These are phyloP conservation scores for Ulota crispa DNA, from an alignment of 225 moss, liverwort and hornwort species.

Conservation along the genomic window DNA sequence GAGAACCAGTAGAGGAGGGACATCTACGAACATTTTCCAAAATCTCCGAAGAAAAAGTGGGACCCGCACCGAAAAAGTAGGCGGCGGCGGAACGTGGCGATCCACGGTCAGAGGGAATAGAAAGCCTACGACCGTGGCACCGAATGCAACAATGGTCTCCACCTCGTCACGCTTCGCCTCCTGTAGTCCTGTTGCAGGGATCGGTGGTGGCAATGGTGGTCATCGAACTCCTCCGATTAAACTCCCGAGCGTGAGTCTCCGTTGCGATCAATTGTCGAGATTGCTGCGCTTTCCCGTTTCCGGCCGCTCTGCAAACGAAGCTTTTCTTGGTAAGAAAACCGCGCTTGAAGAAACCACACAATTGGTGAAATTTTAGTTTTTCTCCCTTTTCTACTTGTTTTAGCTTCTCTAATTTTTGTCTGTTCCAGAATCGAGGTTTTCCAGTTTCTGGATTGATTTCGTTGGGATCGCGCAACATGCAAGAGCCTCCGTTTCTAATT, in stretches of 20 bases:
- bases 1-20: accelerated
- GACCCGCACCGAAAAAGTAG: too few species aligned
- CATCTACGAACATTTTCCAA: too few species aligned
- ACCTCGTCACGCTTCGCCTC: slow-evolving; percentile 11
- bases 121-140: slow-evolving; percentile 4
- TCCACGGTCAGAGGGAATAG: neutral
- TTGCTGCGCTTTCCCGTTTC: neutral
- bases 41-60: too few species aligned
- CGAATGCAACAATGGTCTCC: neutral
- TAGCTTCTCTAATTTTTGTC: neutral
- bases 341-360: neutral
- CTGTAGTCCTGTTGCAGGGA: neutral
- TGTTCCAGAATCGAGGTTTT: neutral
- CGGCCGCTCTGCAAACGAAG: neutral
- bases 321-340: neutral
- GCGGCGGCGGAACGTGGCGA: slow-evolving; percentile 10
- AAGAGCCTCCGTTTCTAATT: neutral
- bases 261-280: neutral
- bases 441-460: neutral
- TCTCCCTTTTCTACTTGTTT: neutral
- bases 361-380: neutral
- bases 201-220: neutral
- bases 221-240: neutral
- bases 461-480: slow-evolving; percentile 2
- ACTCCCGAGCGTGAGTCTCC: neutral